Evolutionary conservation across 441 rosid species (phyloP).

Genomic region (Melastoma candidum): DNA sequence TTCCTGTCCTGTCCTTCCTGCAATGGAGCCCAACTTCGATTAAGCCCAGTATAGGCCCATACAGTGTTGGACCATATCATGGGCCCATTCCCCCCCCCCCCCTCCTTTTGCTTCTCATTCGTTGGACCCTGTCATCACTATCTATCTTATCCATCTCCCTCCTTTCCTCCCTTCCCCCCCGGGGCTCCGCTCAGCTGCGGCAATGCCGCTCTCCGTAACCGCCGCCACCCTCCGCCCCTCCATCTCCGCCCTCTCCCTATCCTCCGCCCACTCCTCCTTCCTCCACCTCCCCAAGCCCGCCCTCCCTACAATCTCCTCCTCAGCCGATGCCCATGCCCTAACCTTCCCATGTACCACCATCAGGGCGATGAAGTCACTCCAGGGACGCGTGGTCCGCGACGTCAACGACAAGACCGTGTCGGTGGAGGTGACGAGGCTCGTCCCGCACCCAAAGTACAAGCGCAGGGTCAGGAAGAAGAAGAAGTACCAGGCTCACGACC

Average conservation of each 20-base stretch:
- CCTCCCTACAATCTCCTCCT: slow-evolving; percentile 4
- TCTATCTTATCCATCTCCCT: no score
- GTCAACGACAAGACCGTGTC: slow-evolving; percentile 75
- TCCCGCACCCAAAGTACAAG: slow-evolving; percentile 79
- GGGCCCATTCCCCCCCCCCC: no score
- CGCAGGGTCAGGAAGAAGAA: slow-evolving; percentile 79
- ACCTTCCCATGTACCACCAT: slow-evolving; percentile 15
- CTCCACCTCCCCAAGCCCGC: slow-evolving; percentile 36
- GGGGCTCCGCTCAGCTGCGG: neutral
- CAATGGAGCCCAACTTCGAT: no score
- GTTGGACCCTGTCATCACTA: no score
- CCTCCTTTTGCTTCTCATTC: no score
- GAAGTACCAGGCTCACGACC: slow-evolving; percentile 92
- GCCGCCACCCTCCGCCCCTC: no score
- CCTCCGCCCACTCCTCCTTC: slow-evolving; percentile 33
- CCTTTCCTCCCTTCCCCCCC: neutral
- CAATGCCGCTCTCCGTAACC: slow-evolving; percentile 24
- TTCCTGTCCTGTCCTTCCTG: no score
- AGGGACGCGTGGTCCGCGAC: slow-evolving; percentile 75
- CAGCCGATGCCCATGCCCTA: slow-evolving; percentile 31
- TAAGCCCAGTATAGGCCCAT: no score
- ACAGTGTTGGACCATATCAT: no score
- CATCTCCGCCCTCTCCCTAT: slow-evolving; percentile 22
- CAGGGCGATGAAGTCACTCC: slow-evolving; percentile 64
- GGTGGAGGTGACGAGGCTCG: slow-evolving; percentile 66